These are phyloP conservation scores for Syncephalastrum monosporum DNA, from an alignment of 371 early-diverging fungal species.

Conservation along the genomic window DNA sequence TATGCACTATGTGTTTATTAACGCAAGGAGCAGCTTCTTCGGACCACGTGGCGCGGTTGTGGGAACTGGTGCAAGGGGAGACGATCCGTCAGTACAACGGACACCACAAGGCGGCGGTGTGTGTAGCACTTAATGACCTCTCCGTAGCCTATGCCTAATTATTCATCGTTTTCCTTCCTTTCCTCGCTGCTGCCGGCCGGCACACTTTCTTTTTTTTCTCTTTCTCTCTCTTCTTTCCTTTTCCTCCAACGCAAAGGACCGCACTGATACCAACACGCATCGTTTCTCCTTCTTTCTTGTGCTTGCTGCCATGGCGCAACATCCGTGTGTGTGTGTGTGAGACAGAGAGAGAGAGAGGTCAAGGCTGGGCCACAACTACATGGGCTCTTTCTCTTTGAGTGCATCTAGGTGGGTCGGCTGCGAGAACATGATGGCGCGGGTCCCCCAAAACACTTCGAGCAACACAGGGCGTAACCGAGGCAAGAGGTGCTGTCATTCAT, in stretches of 20 bases:
- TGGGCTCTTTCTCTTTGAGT: too few relatives aligned
- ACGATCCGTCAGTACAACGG: slow-evolving; percentile 89
- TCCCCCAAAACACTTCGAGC: slow-evolving; percentile 56
- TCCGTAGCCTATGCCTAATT: slow-evolving; percentile 48
- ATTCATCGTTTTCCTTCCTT: not conserved
- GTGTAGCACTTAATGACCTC: slow-evolving; percentile 87
- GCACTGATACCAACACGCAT: not conserved
- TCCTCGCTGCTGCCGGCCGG: not conserved
- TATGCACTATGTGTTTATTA: not conserved
- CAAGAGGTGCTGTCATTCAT: slow-evolving; percentile 45
- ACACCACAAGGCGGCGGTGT: slow-evolving; percentile 90
- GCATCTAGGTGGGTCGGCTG: slow-evolving; percentile 17
- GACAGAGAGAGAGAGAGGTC: too few relatives aligned
- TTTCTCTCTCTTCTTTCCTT: not conserved
- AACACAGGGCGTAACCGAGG: slow-evolving; percentile 52
- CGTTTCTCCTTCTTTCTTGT: not conserved
- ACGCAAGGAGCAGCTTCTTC: slow-evolving; percentile 66
- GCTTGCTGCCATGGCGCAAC: too few relatives aligned
- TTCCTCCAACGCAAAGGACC: not conserved
- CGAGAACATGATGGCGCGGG: slow-evolving; percentile 52
- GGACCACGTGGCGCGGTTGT: slow-evolving; percentile 84
- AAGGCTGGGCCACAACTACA: not conserved
- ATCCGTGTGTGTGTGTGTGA: not conserved
- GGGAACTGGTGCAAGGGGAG: slow-evolving; percentile 85
- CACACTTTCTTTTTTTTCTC: not conserved